Percentiles rank a stretch among this genome's conserved stretches.
phyloP scores from a whole-genome alignment of 1,284 basidiomycete species.

The Trametes pubescens region DNA sequence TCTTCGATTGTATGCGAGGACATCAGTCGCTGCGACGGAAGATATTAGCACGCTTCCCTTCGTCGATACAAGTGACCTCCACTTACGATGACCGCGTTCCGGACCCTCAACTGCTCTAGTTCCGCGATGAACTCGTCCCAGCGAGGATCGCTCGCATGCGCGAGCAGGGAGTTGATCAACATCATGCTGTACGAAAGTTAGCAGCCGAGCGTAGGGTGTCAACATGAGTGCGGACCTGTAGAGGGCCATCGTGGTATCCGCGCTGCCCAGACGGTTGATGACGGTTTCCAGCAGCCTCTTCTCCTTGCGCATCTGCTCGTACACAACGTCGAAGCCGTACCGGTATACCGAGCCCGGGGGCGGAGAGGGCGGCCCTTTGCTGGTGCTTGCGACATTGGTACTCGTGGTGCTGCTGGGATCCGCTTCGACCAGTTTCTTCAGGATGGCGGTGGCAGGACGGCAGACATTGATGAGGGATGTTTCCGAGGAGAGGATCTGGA shows the following conservation, averaged over 20 bases:
- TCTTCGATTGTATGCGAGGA: slow-evolving; percentile 88
- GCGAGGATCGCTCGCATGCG: slow-evolving; percentile 77
- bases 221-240: slow-evolving; percentile 65
- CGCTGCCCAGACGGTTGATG: slow-evolving; percentile 79
- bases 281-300: slow-evolving; percentile 76
- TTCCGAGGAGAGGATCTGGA: slow-evolving; percentile 76
- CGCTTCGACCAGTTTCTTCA: slow-evolving; percentile 88
- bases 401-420: slow-evolving; percentile 73
- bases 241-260: slow-evolving; percentile 85
- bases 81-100: slow-evolving; percentile 83
- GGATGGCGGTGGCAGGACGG: slow-evolving; percentile 94
- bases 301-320: slow-evolving; percentile 79
- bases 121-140: slow-evolving; percentile 84
- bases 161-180: slow-evolving; percentile 87
- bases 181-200: slow-evolving; percentile 67
- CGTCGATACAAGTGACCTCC: neutral
- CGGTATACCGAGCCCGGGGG: slow-evolving; percentile 75
- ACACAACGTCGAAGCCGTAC: slow-evolving; percentile 88
- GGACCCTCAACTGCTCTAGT: slow-evolving; percentile 81
- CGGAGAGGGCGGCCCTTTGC: slow-evolving; percentile 56
- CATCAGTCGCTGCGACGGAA: slow-evolving; percentile 77
- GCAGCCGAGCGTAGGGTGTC: neutral
- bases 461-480: slow-evolving; percentile 91
- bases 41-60: neutral
- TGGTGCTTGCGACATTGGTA: slow-evolving; percentile 65